Conservation (phyloP, 805 yeast genomes). For the Spathaspora hagerdaliae region DNA sequence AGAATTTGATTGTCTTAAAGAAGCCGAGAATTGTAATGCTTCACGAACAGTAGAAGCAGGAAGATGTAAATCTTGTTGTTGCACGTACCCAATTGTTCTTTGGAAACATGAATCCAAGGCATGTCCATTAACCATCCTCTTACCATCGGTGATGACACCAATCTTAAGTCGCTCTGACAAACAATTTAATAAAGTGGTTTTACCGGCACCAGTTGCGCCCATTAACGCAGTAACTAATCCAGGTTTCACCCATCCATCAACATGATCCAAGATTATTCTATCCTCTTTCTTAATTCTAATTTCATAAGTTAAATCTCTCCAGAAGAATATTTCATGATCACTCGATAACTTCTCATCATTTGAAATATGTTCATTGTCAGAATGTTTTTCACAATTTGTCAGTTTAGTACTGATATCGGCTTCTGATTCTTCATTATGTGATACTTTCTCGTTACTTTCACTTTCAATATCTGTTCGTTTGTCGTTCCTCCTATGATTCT, state of each 20-base stretch:
- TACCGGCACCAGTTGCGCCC: slow-evolving; percentile 90
- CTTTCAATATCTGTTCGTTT: slow-evolving; percentile 15
- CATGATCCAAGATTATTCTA: slow-evolving; percentile 36
- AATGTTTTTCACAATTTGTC: too few relatives aligned
- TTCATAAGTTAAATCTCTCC: slow-evolving; percentile 36
- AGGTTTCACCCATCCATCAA: slow-evolving; percentile 70
- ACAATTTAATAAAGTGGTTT: slow-evolving; percentile 71
- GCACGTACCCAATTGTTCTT: slow-evolving; percentile 76
- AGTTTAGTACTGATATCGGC: slow-evolving; percentile 4
- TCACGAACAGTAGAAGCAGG: slow-evolving; percentile 70
- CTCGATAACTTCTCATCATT: slow-evolving; percentile 5
- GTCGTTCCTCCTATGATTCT: slow-evolving; percentile 22
- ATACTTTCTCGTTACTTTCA: slow-evolving; percentile 20
- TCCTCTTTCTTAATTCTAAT: slow-evolving; percentile 36
- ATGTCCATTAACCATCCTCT: slow-evolving; percentile 59
- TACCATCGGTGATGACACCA: slow-evolving; percentile 71
- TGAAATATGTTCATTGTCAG: neutral
- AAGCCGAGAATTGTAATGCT: slow-evolving; percentile 67
- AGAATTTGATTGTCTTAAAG: slow-evolving; percentile 62
- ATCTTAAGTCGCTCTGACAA: slow-evolving; percentile 66
- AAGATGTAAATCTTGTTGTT: slow-evolving; percentile 76
- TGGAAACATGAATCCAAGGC: slow-evolving; percentile 64
- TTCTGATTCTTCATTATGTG: slow-evolving; percentile 23
- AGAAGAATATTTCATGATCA: slow-evolving; percentile 25
- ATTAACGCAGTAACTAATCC: slow-evolving; percentile 78